A percentile compares a stretch with the other conserved stretches of the same genome.
Conservation (phyloP, 768 basidiomycete species). For the Mycena latifolia region DNA sequence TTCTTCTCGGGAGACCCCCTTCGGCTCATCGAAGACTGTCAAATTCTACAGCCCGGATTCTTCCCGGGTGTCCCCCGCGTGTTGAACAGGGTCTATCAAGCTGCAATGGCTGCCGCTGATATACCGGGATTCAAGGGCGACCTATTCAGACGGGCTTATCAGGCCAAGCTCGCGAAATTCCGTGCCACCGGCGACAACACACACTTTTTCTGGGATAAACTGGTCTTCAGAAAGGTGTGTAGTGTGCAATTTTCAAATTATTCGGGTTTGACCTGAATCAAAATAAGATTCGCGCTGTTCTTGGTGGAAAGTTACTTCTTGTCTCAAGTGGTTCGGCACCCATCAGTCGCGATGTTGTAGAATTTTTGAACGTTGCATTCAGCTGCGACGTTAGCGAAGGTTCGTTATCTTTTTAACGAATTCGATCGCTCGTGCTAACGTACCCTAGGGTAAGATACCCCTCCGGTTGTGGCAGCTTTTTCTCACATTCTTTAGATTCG, state of each 20-base stretch:
- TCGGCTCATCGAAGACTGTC: conserved; percentile 91
- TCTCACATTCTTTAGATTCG: conserved; percentile 63
- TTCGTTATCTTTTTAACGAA: conserved; percentile 44
- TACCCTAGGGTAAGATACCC: conserved; percentile 57
- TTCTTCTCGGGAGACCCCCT: conserved; percentile 91
- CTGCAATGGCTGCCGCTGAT: conserved; percentile 77
- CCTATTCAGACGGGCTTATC: conserved; percentile 85
- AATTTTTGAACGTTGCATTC: conserved; percentile 90
- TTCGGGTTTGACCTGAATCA: neutral
- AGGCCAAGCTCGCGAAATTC: conserved; percentile 79
- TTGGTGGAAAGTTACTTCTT: conserved; percentile 82
- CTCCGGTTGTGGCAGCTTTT: neutral
- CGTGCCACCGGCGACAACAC: conserved; percentile 76
- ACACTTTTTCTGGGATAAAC: conserved; percentile 88
- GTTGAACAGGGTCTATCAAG: conserved; percentile 87
- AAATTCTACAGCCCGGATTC: conserved; percentile 84
- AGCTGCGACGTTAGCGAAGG: conserved; percentile 84
- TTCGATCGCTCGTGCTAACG: conserved; percentile 15
- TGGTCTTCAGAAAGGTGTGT: conserved; percentile 92
- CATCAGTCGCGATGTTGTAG: conserved; percentile 85
- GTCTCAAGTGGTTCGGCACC: conserved; percentile 91
- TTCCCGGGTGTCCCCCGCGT: conserved; percentile 92
- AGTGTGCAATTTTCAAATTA: neutral
- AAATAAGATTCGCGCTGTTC: conserved; percentile 77
- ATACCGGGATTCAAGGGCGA: conserved; percentile 85